Evolutionary conservation across 495 filamentous ascomycete species (phyloP).

Genomic region (Tetracladium setigerum): DNA sequence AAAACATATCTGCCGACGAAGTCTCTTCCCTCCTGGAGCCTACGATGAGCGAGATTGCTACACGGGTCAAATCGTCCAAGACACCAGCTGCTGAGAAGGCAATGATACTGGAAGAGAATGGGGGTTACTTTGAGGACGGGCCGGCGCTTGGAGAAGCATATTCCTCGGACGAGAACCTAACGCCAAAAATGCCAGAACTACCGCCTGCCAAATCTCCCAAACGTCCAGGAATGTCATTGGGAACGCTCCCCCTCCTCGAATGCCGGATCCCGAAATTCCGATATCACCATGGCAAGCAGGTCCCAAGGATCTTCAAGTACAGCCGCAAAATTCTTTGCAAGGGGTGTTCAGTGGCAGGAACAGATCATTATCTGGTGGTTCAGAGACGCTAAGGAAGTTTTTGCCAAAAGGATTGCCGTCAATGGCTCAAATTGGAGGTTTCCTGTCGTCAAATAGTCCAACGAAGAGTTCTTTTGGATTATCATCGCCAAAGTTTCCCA

Average conservation of each 20-base stretch:
- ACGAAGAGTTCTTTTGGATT: too few relatives aligned
- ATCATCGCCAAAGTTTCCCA: too few relatives aligned
- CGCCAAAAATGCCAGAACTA: neutral
- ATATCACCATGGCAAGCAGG: constrained; percentile 28
- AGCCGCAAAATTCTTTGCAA: constrained; percentile 27
- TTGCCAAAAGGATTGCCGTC: constrained; percentile 41
- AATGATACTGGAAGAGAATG: constrained; percentile 52
- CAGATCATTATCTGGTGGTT: constrained; percentile 33
- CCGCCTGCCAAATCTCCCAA: neutral
- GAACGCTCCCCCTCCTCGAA: constrained; percentile 22
- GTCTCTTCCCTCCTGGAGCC: constrained; percentile 63
- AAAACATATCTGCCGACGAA: constrained; percentile 33
- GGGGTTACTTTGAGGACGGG: constrained; percentile 42
- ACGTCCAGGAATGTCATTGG: constrained; percentile 24
- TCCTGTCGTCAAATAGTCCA: constrained; percentile 33
- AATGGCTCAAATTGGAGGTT: constrained; percentile 37
- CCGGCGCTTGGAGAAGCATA: constrained; percentile 19
- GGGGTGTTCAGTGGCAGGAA: constrained; percentile 26
- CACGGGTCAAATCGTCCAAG: constrained; percentile 58
- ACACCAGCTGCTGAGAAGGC: constrained; percentile 73
- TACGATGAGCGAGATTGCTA: constrained; percentile 66
- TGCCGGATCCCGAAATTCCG: constrained; percentile 11
- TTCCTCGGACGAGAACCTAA: constrained; percentile 9
- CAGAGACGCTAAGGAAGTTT: constrained; percentile 38
- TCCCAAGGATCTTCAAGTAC: constrained; percentile 34